Evolutionary conservation across 164 flowering plant genomes (phyloP), one percentile per base, ranked within the genome.

Genomic region (Chimonanthus praecox): DNA sequence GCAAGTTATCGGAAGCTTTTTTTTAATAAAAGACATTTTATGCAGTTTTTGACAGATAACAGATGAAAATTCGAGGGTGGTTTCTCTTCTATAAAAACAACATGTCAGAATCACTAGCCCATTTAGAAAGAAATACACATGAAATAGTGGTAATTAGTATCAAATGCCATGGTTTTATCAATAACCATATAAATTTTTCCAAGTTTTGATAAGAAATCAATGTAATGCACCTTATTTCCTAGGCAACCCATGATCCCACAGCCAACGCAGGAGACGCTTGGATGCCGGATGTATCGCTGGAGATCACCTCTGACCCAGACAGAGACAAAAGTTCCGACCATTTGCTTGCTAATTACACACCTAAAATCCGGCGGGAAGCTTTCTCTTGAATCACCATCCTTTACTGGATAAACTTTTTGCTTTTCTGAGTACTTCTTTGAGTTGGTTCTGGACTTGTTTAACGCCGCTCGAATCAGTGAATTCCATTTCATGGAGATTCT

Each of bases 191-290:
- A 54, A 54, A 2, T 54, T 54, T 54, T 10, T 4, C 4, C 16
- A 54, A 13, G 16, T 54, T 54, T 54, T 54, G 15, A 11, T 13
- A 46, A 65, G 13, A 64, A 45, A 18, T 4, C 21, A 67, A 47
- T 18, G 47, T 33, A 21, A 16, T 11, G 2, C 9, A 89, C 97
- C 92, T 91, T 91, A 71, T 91, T 91, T 69, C 92, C 92, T 13
- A 91, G 81, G 81, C 88, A 87, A 48, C 94, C 92, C 90, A 91
- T 84, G 83, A 89, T 79, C 72, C 97, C 97, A 81, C 94, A 88
- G 11, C 94, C 92, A 2, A 91, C 86, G 50, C 92, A 87, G 2
- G 94, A 89, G 67, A 89, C 91, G 51, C 83, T 84, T 7, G 84
- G 84, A 76, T 84, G 77, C 50, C 76, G 73, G 71, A 91, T 69